phyloP scores from a whole-genome alignment of 371 early-diverging fungal genomes.

The Amoeboaphelidium protococcarum region DNA sequence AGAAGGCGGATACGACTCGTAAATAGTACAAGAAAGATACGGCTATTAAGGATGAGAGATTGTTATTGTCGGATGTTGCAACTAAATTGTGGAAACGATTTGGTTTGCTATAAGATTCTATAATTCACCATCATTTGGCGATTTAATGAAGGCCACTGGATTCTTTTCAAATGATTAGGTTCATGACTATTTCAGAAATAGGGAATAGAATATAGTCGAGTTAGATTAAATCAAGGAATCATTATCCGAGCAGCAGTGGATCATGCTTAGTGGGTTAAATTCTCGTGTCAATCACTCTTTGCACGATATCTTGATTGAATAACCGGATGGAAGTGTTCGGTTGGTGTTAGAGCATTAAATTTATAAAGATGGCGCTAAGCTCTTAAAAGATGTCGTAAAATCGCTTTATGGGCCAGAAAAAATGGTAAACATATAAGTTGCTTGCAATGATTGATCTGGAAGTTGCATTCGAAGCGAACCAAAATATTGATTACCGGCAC shows the following conservation, averaged over 20 bases:
- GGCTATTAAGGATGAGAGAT: not conserved
- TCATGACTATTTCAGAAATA: not conserved
- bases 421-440: too few species aligned
- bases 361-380: not conserved
- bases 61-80: not conserved
- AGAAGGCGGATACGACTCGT: not conserved
- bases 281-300: not conserved
- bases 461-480: too few species aligned
- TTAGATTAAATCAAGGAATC: not conserved
- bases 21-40: not conserved
- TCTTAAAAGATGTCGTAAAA: not conserved
- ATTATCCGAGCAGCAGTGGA: not conserved
- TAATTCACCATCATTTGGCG: not conserved
- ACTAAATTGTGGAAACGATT: not conserved
- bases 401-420: too few species aligned
- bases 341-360: not conserved
- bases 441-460: too few species aligned
- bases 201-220: not conserved
- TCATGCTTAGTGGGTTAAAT: not conserved
- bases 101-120: not conserved
- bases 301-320: not conserved
- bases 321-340: not conserved
- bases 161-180: not conserved
- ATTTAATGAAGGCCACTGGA: not conserved
- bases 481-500: too few species aligned